A percentile compares a stretch with the other conserved stretches of the same genome.
Evolutionary conservation across 176 grass and related monocot genomes (phyloP).

Genomic region (Poa pratensis): DNA sequence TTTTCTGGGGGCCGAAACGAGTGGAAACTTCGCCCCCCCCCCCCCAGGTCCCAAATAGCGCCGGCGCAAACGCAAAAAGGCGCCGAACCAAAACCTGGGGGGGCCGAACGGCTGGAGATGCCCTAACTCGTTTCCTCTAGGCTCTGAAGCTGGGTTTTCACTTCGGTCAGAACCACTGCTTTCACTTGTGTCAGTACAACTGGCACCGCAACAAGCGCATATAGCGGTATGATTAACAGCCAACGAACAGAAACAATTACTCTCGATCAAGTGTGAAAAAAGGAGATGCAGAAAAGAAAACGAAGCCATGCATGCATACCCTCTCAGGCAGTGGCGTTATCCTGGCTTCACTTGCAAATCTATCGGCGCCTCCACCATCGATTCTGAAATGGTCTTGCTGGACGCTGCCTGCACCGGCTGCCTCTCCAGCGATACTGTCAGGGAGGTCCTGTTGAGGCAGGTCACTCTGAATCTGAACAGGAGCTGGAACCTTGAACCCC

Average conservation of each 20-base stretch:
- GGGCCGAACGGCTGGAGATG: too few relatives aligned
- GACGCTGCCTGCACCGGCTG: slow-evolving; percentile 12
- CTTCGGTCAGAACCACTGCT: too few relatives aligned
- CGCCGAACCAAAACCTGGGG: too few relatives aligned
- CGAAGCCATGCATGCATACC: slow-evolving; percentile 38
- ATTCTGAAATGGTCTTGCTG: slow-evolving; percentile 26
- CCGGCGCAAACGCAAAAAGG: too few relatives aligned
- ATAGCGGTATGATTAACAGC: not conserved
- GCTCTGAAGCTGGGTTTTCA: not conserved
- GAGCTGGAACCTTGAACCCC: slow-evolving; percentile 35
- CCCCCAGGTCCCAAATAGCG: too few relatives aligned
- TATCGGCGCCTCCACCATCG: too few relatives aligned
- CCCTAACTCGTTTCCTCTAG: not conserved
- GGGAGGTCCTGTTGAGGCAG: slow-evolving; percentile 41
- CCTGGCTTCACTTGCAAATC: slow-evolving; percentile 7
- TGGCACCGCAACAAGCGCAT: too few relatives aligned
- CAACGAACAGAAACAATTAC: not conserved
- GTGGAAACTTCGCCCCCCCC: too few relatives aligned
- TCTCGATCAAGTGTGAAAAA: slow-evolving; percentile 2
- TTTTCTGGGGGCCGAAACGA: too few relatives aligned
- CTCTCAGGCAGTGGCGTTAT: slow-evolving; percentile 56
- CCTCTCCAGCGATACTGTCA: slow-evolving; percentile 20
- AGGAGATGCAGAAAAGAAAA: not conserved
- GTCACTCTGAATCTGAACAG: slow-evolving; percentile 38
- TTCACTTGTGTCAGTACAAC: too few relatives aligned